Evolutionary conservation across 2,329 filamentous ascomycete genomes (phyloP).

Genomic region (Huntiella savannae): DNA sequence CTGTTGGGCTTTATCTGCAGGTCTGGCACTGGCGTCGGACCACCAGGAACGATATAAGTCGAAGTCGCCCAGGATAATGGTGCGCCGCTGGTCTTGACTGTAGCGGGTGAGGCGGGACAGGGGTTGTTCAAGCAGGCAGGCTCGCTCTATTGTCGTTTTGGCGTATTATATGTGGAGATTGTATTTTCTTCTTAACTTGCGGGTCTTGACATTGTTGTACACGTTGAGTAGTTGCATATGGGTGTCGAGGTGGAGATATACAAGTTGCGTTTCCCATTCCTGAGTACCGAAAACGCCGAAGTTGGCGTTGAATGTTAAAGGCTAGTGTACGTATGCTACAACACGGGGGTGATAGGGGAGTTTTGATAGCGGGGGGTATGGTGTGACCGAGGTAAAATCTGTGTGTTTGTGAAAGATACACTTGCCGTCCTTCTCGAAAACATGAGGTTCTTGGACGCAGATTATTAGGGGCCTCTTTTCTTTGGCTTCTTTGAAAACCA

Average conservation of each 20-base stretch:
- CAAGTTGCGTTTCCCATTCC: neutral
- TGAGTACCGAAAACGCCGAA: neutral
- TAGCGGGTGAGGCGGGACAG: neutral
- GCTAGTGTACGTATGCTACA: neutral
- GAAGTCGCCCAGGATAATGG: too few relatives aligned
- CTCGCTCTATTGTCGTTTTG: neutral
- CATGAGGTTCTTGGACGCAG: neutral
- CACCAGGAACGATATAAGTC: too few relatives aligned
- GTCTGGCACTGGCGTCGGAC: too few relatives aligned
- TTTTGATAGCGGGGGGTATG: neutral
- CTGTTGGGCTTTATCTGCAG: too few relatives aligned
- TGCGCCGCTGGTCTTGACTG: neutral
- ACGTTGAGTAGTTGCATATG: neutral
- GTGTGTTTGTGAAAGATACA: neutral
- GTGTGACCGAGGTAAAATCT: neutral
- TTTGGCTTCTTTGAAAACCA: neutral
- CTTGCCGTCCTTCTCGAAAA: neutral
- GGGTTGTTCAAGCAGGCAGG: neutral
- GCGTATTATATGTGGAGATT: too few relatives aligned
- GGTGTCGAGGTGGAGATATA: too few relatives aligned
- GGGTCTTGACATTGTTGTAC: neutral
- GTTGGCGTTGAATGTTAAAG: neutral
- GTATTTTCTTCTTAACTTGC: neutral
- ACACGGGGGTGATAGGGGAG: neutral
- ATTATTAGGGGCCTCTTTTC: neutral